Base-by-base conservation (phyloP, 192 early-diverging fungal species). In the Kickxella alabastrina region DNA sequence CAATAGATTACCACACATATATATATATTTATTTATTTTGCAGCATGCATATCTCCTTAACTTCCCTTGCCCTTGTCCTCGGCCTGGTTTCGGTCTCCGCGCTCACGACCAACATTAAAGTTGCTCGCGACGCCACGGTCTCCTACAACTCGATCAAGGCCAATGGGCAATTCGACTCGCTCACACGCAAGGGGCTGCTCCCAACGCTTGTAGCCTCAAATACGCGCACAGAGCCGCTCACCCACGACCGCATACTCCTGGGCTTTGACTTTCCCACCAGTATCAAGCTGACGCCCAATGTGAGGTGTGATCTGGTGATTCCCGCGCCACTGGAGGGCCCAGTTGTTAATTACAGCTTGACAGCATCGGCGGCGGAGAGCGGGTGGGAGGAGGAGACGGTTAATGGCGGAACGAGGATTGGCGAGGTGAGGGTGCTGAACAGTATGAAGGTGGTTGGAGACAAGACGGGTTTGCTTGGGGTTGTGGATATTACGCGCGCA, bases 341-440 rank as follows among this genome's bases (percentile, higher is more conserved):
- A 15, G 22, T 39, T 1, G 39, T 43, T 12, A 15, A 61, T 40
- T 66, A 66, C 31, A 32, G 32, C 28, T 50, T 74, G 22, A 59
- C 50, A 1, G 70, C 59, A 0, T 74, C 56, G 13, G 43, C 40
- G 1, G 70, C 59, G 22, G 38, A 29, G 32, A 58, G 49, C 41
- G 46, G 54, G 54, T 74, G 70, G 70, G 54, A 55, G 12, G 70
- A 74, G 38, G 24, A 6, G 28, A 50, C 58, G 1, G 70, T 66
- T 4, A 55, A 45, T 4, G 54, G 54, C 9, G 37, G 18, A 0
- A 56, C 62, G 18, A 23, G 46, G 25, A 19, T 74, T 2, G 19
- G 24, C 4, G 47, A 19, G n/a, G 37, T 8, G 0, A 15, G 22
- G 4, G n/a, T 10, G 45, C 31, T 62, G 42, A 54, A 54, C 22